These are phyloP conservation scores for Cerioporus squamosus DNA, from an alignment of 1,284 basidiomycete species.

Conservation along the genomic window DNA sequence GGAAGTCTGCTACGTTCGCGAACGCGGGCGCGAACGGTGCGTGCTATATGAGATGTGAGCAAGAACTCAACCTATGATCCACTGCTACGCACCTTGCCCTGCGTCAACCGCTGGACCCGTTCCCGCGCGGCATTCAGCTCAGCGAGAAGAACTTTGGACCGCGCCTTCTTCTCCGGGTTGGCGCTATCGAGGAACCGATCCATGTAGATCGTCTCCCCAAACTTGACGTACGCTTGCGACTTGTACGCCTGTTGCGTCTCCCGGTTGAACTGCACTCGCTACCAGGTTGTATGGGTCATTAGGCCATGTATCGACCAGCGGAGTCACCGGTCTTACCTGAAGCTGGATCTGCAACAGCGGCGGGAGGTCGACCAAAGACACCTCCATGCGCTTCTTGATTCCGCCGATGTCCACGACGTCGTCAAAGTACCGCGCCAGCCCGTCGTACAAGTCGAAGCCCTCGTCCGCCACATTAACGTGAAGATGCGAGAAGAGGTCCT, in stretches of 20 bases:
- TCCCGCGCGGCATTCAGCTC: conserved; percentile 70
- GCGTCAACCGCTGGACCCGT: conserved; percentile 66
- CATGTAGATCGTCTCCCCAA: conserved; percentile 86
- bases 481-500: conserved; percentile 92
- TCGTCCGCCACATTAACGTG: conserved; percentile 93
- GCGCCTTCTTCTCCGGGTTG: conserved; percentile 70
- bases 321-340: conserved; percentile 57
- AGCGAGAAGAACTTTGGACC: conserved; percentile 70
- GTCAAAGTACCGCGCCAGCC: conserved; percentile 90
- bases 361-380: conserved; percentile 86
- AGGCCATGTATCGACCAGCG: neutral
- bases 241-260: conserved; percentile 90
- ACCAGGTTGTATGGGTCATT: neutral
- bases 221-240: conserved; percentile 94
- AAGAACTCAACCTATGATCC: neutral
- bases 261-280: conserved; percentile 97
- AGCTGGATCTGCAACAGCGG: conserved; percentile 95
- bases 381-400: conserved; percentile 86
- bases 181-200: conserved; percentile 90
- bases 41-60: conserved; percentile 42
- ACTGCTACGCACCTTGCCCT: conserved; percentile 60
- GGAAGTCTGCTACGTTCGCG: conserved; percentile 55
- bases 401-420: conserved; percentile 91
- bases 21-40: conserved; percentile 60
- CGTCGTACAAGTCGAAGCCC: conserved; percentile 91